A percentile compares a stretch with the other conserved stretches of the same genome.
Evolutionary conservation across 2,329 filamentous ascomycete genomes (phyloP).

Genomic region (Ceratocystis alfenasii): DNA sequence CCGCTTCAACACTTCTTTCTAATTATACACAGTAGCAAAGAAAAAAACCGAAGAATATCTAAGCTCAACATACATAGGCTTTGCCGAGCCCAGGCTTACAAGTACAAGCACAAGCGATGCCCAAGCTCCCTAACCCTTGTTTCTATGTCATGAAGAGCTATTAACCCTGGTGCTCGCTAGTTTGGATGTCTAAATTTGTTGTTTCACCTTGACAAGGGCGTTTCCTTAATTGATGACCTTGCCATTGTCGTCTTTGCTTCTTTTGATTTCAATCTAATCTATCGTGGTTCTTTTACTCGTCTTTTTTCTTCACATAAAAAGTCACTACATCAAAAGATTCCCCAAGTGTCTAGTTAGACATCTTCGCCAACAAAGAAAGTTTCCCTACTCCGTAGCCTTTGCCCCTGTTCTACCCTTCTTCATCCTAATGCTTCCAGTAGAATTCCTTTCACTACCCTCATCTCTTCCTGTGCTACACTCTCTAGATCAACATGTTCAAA

Average conservation of each 20-base stretch:
- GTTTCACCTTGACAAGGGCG: background rate
- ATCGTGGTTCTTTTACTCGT: background rate
- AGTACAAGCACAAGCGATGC: background rate
- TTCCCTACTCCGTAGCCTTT: background rate
- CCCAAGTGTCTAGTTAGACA: background rate
- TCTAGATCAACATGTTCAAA: slow-evolving; percentile 11
- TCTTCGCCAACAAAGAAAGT: background rate
- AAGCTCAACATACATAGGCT: background rate
- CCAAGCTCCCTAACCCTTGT: slow-evolving; percentile 5
- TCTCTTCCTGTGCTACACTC: slow-evolving; percentile 11
- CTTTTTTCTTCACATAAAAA: background rate
- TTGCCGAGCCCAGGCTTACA: background rate
- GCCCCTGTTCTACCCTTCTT: background rate
- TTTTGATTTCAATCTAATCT: background rate
- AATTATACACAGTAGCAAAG: background rate
- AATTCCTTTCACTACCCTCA: background rate
- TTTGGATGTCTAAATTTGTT: background rate
- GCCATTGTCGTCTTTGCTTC: background rate
- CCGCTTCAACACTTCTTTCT: too few species aligned
- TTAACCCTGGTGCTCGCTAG: background rate
- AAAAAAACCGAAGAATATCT: background rate
- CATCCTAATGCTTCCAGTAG: slow-evolving; percentile 7
- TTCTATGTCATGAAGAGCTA: too few species aligned
- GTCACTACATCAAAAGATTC: background rate
- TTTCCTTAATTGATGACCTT: too few species aligned